Evolutionary conservation across 2,329 filamentous ascomycete species (phyloP).

Genomic region (Aureobasidium melanogenum): DNA sequence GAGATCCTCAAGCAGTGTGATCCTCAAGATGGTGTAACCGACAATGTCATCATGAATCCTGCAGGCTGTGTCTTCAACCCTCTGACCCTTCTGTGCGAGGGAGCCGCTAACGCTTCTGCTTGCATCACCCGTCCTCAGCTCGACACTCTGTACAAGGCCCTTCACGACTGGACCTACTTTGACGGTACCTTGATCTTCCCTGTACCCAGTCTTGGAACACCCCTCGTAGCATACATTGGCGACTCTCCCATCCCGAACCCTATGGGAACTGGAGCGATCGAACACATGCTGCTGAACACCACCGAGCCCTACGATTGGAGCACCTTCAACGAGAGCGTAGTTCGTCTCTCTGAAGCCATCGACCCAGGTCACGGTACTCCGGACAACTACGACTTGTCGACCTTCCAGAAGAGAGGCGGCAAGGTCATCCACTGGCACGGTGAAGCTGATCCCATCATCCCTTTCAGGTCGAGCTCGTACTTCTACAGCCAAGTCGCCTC

Average conservation of each 20-base stretch:
- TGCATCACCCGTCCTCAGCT: conserved; percentile 40
- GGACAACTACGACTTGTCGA: conserved; percentile 26
- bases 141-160: conserved; percentile 33
- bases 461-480: conserved; percentile 35
- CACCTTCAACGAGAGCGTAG: conserved; percentile 31
- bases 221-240: conserved; percentile 24
- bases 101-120: conserved; percentile 29
- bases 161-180: conserved; percentile 32
- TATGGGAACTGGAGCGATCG: background rate
- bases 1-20: conserved; percentile 44
- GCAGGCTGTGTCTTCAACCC: conserved; percentile 35
- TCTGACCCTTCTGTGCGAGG: conserved; percentile 30
- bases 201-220: conserved; percentile 38
- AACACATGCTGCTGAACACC: conserved; percentile 20
- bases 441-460: conserved; percentile 35
- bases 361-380: conserved; percentile 29
- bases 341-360: conserved; percentile 31
- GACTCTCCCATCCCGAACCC: background rate
- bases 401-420: conserved; percentile 31
- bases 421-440: conserved; percentile 40
- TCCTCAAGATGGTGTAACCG: conserved; percentile 37
- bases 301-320: conserved; percentile 31
- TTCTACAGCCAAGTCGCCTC: conserved; percentile 41
- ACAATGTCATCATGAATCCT: conserved; percentile 41
- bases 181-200: conserved; percentile 36